Evolutionary conservation across 2,329 filamentous ascomycete species (phyloP), one percentile per base, ranked within the genome.

Genomic region (Ascochyta koolunga): DNA sequence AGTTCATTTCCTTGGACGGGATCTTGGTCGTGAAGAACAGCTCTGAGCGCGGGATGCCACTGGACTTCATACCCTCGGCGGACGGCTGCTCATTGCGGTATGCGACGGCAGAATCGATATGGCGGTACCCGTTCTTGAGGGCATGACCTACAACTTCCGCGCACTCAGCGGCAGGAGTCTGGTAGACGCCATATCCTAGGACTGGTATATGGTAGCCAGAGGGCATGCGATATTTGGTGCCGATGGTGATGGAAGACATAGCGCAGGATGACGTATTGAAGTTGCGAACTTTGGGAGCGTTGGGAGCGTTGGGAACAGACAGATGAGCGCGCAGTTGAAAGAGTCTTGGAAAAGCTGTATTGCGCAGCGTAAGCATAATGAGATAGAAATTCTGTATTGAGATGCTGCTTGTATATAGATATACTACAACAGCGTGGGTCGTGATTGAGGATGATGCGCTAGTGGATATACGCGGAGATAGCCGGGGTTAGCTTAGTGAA

Each of bases 1-100:
- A 71, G 15, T 81, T 76, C 64, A 83, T 83, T 45, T 83, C 67
- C 62, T 88, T 78, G 15, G 76, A 78, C 19, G 87, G 78, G 50
- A 91, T 85, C 75, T 92, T 92, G 38, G 86, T 89, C 0, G 89
- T 91, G 46, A 91, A 76, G 71, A 89, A 92, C 31, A 92, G 62
- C 13, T 89, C 79, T 11, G 79, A 74, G 31, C 86, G 80, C 2
- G 79, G 73, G 9, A 91, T 63, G 0, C 79, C 79, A 1, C 83
- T 86, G 46, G 81, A 69, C 37, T 78, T 78, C 29, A 91, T 76
- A 1, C 88, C 88, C 41, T 84, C 77, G 5, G 87, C 86, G 31
- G 91, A 86, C 64, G 88, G 80, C 11, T 76, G 71, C 69, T 92
- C 89, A 61, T 92, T 92, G 50, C 76, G 81, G 71, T 92, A 92